These are phyloP conservation scores for Naematelia aurantialba DNA, from an alignment of 768 basidiomycete genomes.

Conservation along the genomic window DNA sequence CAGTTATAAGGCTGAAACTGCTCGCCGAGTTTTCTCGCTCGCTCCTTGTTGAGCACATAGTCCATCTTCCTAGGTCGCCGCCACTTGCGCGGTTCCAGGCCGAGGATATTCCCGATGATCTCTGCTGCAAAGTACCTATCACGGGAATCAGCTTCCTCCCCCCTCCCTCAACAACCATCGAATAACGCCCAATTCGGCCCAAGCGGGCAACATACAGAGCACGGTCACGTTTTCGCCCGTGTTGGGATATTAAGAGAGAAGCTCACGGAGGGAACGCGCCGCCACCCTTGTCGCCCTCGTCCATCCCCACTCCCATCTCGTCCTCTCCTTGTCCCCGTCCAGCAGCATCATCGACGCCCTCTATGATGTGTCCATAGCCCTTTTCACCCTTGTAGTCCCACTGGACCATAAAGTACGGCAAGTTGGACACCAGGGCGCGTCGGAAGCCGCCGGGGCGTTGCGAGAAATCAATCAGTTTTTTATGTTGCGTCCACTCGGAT, in stretches of 20 bases:
- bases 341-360: conserved; percentile 67
- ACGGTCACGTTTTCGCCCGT: too few species aligned
- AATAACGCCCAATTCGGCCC: too few species aligned
- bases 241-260: too few species aligned
- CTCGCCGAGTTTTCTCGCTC: conserved; percentile 66
- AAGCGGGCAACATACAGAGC: too few species aligned
- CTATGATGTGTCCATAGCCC: conserved; percentile 97
- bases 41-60: conserved; percentile 63
- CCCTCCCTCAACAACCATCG: not conserved
- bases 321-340: conserved; percentile 56
- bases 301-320: conserved; percentile 59
- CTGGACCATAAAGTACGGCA: conserved; percentile 98
- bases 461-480: conserved; percentile 92
- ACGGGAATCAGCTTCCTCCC: not conserved
- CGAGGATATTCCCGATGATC: conserved; percentile 87
- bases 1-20: conserved; percentile 62
- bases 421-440: conserved; percentile 88
- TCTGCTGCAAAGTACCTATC: conserved; percentile 87
- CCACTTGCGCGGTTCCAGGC: conserved; percentile 82
- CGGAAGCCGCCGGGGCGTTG: conserved; percentile 87
- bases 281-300: conserved; percentile 84
- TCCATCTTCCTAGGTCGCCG: conserved; percentile 73
- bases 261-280: conserved; percentile 82
- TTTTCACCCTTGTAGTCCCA: conserved; percentile 98
- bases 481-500: conserved; percentile 97